Conservation (phyloP, 768 basidiomycete species). For the Trametes villosa region DNA sequence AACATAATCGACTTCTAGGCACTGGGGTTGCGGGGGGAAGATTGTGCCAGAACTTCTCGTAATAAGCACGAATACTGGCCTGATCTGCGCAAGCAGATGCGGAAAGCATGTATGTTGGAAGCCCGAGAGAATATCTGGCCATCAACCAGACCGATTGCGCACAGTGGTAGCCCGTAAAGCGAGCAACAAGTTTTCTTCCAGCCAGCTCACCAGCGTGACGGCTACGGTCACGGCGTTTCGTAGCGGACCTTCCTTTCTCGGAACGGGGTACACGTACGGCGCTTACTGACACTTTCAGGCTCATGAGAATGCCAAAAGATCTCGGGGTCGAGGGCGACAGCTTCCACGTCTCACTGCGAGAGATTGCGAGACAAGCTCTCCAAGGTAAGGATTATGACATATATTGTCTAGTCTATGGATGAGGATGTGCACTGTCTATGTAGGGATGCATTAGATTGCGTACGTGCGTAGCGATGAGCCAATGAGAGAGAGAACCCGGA, state of each 20-base stretch:
- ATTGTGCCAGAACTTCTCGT: too few species aligned
- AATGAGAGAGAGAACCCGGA: background rate
- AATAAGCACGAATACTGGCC: too few species aligned
- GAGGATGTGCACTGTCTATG: background rate
- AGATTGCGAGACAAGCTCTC: too few species aligned
- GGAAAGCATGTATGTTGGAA: too few species aligned
- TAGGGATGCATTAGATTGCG: background rate
- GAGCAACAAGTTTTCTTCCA: background rate
- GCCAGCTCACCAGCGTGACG: constrained; percentile 3
- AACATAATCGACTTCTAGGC: too few species aligned
- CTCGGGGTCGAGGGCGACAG: too few species aligned
- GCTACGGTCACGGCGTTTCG: constrained; percentile 8
- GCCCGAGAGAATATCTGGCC: too few species aligned
- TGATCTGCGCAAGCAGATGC: too few species aligned
- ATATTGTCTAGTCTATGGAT: background rate
- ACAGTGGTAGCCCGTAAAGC: background rate
- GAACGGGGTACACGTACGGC: background rate
- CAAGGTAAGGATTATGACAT: background rate
- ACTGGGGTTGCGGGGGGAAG: too few species aligned
- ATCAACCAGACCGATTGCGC: too few species aligned
- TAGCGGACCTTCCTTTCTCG: background rate
- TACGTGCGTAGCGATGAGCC: background rate
- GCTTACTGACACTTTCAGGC: background rate
- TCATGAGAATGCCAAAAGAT: too few species aligned
- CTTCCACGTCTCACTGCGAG: too few species aligned